A percentile compares a stretch with the other conserved stretches of the same genome.
Conservation (phyloP, 352 stramenopile genomes). For the Aphanomyces euteiches region DNA sequence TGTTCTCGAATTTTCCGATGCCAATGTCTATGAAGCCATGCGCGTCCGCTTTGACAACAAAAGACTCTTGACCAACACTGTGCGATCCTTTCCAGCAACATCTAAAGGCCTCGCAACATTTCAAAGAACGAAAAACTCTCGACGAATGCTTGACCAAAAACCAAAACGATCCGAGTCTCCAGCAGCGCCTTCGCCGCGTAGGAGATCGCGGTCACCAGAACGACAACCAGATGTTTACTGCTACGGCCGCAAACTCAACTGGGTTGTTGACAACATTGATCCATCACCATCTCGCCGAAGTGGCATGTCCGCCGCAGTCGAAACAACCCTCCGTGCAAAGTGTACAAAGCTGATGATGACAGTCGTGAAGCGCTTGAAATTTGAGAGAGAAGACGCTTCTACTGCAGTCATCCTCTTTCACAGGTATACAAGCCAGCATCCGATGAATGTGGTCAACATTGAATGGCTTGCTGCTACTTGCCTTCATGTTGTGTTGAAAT, state of each 20-base stretch:
- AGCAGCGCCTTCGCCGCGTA: not conserved
- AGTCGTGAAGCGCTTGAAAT: constrained; percentile 54
- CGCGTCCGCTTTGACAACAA: constrained; percentile 57
- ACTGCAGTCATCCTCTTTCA: constrained; percentile 76
- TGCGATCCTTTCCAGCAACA: constrained; percentile 59
- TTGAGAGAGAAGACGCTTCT: constrained; percentile 65
- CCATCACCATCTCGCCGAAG: constrained; percentile 54
- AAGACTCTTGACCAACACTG: constrained; percentile 43
- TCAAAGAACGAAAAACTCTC: constrained; percentile 38
- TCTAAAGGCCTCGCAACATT: constrained; percentile 63
- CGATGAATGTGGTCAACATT: constrained; percentile 58
- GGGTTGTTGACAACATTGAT: constrained; percentile 61
- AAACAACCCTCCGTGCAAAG: constrained; percentile 58
- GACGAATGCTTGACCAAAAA: not conserved
- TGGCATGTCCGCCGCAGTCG: constrained; percentile 57
- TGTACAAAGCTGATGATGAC: constrained; percentile 62
- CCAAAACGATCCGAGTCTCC: constrained; percentile 22
- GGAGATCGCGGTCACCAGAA: not conserved
- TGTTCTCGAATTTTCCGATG: constrained; percentile 59
- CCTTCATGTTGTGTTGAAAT: constrained; percentile 74
- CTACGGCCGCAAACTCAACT: constrained; percentile 72
- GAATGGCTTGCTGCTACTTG: constrained; percentile 65
- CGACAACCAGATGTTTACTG: constrained; percentile 37
- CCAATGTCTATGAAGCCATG: constrained; percentile 45
- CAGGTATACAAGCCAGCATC: constrained; percentile 69